A percentile compares a stretch with the other conserved stretches of the same genome.
phyloP scores from a whole-genome alignment of 257 asterid species.

The Nicotiana tabacum region DNA sequence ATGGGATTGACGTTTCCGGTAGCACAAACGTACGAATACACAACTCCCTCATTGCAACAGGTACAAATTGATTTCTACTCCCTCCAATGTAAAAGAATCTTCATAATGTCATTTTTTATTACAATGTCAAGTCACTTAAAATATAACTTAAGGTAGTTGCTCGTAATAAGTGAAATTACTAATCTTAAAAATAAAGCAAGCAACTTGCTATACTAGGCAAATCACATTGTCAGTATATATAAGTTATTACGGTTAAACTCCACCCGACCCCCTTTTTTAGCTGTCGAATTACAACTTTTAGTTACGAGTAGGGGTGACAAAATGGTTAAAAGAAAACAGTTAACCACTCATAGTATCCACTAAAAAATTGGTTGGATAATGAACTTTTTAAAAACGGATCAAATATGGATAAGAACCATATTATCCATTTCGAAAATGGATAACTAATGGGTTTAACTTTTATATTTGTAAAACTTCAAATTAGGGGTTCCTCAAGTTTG shows the following conservation, averaged over 20 bases:
- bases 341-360: no score
- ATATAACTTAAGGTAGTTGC: neutral
- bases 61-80: neutral
- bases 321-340: no score
- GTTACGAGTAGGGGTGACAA: neutral
- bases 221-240: neutral
- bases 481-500: no score
- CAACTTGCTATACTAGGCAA: neutral
- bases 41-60: slow-evolving; percentile 51
- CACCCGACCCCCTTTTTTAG: neutral
- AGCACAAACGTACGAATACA: slow-evolving; percentile 32
- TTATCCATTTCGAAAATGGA: no score
- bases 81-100: neutral
- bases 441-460: no score
- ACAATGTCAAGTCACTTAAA: neutral
- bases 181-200: neutral
- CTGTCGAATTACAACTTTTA: neutral
- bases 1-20: slow-evolving; percentile 46
- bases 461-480: no score
- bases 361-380: no score
- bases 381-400: no score
- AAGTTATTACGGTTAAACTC: no score
- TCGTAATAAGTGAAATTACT: neutral
- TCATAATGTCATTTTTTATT: neutral
- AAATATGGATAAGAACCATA: no score